Evolutionary conservation across 176 grass and related monocot genomes (phyloP).

Genomic region (Cenchrus purpureus): DNA sequence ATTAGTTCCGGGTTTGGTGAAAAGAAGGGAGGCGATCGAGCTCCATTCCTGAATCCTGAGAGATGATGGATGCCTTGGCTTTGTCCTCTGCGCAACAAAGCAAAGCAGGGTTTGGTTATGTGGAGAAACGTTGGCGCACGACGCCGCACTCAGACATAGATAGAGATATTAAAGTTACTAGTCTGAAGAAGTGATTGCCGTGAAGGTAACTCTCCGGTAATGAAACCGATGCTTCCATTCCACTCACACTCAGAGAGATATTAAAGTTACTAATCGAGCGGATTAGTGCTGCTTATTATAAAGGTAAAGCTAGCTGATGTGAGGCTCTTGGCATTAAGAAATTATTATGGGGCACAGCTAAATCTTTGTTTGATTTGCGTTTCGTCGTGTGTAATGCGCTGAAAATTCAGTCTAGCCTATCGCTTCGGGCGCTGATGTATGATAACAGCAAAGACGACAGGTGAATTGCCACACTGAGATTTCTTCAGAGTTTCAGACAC

Average conservation of each 20-base stretch:
- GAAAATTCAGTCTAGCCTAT: slow-evolving; percentile 7
- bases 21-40: background rate
- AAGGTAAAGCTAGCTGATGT: slow-evolving; percentile 25
- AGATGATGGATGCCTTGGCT: background rate
- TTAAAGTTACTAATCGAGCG: slow-evolving; percentile 8
- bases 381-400: background rate
- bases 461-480: background rate
- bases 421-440: background rate
- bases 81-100: background rate
- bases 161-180: too few relatives aligned
- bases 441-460: background rate
- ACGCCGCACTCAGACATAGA: background rate
- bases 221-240: background rate
- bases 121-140: slow-evolving; percentile 57
- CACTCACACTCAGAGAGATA: background rate
- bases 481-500: background rate
- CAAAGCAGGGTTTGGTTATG: slow-evolving; percentile 27
- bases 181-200: background rate
- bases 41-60: background rate
- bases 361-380: slow-evolving; percentile 2
- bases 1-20: background rate
- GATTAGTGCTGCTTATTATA: slow-evolving; percentile 25
- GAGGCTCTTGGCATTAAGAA: background rate
- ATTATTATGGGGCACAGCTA: background rate
- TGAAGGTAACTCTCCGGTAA: slow-evolving; percentile 16